Base-by-base conservation (phyloP, 257 asterid genomes). In the Petunia secreta region DNA sequence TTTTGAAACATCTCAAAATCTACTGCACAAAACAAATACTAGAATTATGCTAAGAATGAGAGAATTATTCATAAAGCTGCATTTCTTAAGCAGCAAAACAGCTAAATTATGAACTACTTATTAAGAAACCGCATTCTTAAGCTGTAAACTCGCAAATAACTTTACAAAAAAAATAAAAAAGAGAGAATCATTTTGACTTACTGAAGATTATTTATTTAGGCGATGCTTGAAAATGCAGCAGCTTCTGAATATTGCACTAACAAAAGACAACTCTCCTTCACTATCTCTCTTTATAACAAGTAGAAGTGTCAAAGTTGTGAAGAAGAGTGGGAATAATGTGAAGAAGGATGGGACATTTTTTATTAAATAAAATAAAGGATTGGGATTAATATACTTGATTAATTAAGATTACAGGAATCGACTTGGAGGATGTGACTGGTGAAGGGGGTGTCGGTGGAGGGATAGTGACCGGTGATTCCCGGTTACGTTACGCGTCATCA, bases 371-470 rank as follows among this genome's bases (percentile, higher is more conserved):
- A 25, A 25, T 25, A 60, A 60, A 60, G 40, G 16, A 0, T 68
- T 68, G 2, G 46, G 34, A 57, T 54, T 57, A 5, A n/a, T 58
- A 76, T 8, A 5, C 2, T 69, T 69, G 77, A 69, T 46, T 69
- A 69, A 46, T 69, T 46, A 69, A 69, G 59, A 69, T 69, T 69
- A 9, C 41, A 4, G 59, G 43, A 69, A 69, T 68, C 58, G 2
- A 43, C 57, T 43, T 16, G 8, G 8, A 55, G 38, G 59, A 65
- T 58, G 79, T 80, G 82, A 86, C 89, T 86, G 90, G 87, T 81
- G 81, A 67, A 79, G 85, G 44, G 57, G 83, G 86, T 83, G 97
- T 91, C 97, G 97, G 97, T 91, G 97, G 75, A 48, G 34, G 79
- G 87, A 84, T 36, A 81, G 71, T 84, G 86, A 92, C 96, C 90